Evolutionary conservation across 1,139 yeast genomes (phyloP), one percentile per base, ranked within the genome.

Genomic region (Suhomyces coccinellae): DNA sequence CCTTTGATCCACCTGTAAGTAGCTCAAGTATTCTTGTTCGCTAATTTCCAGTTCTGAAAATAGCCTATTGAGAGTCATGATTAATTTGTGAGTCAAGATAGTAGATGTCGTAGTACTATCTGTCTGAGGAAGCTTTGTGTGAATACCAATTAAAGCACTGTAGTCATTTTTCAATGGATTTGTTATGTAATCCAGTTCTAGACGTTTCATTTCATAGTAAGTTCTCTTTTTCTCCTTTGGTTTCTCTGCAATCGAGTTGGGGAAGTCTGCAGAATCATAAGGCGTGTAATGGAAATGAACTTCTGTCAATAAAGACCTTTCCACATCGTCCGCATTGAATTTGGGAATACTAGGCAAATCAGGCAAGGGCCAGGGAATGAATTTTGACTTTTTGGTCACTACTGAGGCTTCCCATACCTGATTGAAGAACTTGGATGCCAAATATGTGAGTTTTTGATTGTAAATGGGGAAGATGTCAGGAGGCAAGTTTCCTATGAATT

Each of bases 401-500:
- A 46, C 45, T 16, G 61, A 58, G 4, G 66, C 59, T 30, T 53
- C 58, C 54, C 67, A 72, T 33, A 71, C 61, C 5, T 64, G 58
- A 40, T 74, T 75, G 40, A 86, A 70, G 81, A 93, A 90, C 27
- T 61, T 65, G 26, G 74, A 75, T 1, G 74, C 66, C 41, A 91
- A 71, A 53, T 83, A 87, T 9, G 73, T 72, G 51, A 90, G 69
- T 45, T 84, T 79, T 52, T 84, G 86, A 37, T 82, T 73, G 61
- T 85, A 88, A 13, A 87, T 80, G 9, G 95, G 91, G 58, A 86
- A 75, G 41, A 89, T 67, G 55, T 85, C 95, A 0, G 89, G 85
- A 2, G 97, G 95, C 38, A 91, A 63, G 36, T 80, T 77, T 6
- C 98, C 98, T n/a, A 87, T 89, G 49, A 83, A 77, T 54, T 86